Conservation (phyloP, 805 yeast species). For the Nakazawaea molendinolei region DNA sequence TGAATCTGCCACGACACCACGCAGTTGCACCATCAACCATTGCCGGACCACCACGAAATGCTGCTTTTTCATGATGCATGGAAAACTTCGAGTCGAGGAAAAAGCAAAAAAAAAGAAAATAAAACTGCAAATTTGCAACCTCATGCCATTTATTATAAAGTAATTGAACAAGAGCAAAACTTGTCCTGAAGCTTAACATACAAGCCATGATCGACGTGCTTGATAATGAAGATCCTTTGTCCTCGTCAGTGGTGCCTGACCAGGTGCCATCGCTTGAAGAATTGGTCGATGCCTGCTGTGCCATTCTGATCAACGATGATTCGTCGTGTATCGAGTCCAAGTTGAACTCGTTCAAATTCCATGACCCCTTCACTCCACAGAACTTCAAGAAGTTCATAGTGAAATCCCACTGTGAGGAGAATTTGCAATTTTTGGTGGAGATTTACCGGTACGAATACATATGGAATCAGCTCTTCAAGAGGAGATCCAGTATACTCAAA, state of each 20-base stretch:
- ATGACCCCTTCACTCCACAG: constrained; percentile 6
- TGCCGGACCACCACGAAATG: no score
- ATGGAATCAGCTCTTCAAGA: constrained; percentile 28
- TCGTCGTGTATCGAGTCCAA: background rate
- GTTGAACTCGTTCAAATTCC: background rate
- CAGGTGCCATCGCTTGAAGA: constrained; percentile 19
- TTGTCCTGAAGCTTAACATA: no score
- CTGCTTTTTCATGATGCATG: no score
- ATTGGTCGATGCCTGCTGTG: constrained; percentile 22
- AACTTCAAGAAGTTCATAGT: constrained; percentile 28
- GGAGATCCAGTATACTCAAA: constrained; percentile 24
- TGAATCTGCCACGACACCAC: no score
- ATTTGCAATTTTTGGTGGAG: constrained; percentile 36
- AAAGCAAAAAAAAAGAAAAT: no score
- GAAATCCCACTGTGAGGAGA: constrained; percentile 38
- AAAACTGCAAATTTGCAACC: no score
- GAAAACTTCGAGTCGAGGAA: no score
- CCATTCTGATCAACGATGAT: constrained; percentile 13
- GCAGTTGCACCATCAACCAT: no score
- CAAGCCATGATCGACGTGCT: no score
- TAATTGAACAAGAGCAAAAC: no score
- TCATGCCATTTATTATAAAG: no score
- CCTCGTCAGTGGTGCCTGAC: background rate
- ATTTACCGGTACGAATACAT: constrained; percentile 39
- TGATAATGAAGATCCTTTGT: constrained; percentile 4